These are phyloP conservation scores for Eremothecium sinecaudum DNA, from an alignment of 1,139 yeast genomes.

Conservation along the genomic window DNA sequence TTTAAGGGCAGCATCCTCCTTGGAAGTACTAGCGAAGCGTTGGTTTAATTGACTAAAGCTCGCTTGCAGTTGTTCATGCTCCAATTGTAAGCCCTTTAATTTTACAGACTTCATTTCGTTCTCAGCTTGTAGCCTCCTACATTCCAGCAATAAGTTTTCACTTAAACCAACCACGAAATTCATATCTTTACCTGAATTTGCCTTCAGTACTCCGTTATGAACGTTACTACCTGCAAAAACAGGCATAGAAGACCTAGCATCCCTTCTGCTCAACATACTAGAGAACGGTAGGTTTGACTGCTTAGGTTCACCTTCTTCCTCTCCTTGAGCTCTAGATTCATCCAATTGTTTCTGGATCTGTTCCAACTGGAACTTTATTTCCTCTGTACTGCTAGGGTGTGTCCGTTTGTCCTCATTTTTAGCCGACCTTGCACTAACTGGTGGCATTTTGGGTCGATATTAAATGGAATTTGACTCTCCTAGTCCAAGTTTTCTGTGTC, in stretches of 20 bases:
- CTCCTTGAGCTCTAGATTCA: constrained; percentile 15
- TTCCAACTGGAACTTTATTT: constrained; percentile 50
- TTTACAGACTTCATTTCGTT: constrained; percentile 44
- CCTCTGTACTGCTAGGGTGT: constrained; percentile 19
- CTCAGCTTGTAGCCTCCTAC: constrained; percentile 67
- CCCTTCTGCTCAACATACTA: constrained; percentile 24
- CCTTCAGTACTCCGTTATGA: constrained; percentile 19
- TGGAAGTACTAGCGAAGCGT: constrained; percentile 29
- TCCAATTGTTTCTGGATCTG: constrained; percentile 51
- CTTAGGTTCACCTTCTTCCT: constrained; percentile 9
- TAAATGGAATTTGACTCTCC: no score
- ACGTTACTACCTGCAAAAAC: constrained; percentile 21
- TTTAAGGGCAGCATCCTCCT: constrained; percentile 43
- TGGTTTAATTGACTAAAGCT: constrained; percentile 33
- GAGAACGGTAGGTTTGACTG: constrained; percentile 24
- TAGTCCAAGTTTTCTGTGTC: no score
- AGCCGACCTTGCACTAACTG: not conserved
- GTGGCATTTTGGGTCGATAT: not conserved
- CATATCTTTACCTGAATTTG: constrained; percentile 44
- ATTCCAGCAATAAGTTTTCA: constrained; percentile 68
- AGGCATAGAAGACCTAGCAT: constrained; percentile 29
- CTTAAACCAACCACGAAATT: constrained; percentile 76
- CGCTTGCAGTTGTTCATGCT: constrained; percentile 35
- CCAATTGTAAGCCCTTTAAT: constrained; percentile 38
- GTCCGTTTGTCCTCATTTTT: not conserved